Base-by-base conservation (phyloP, 2,329 filamentous ascomycete species). In the Aspergillus unguis region DNA sequence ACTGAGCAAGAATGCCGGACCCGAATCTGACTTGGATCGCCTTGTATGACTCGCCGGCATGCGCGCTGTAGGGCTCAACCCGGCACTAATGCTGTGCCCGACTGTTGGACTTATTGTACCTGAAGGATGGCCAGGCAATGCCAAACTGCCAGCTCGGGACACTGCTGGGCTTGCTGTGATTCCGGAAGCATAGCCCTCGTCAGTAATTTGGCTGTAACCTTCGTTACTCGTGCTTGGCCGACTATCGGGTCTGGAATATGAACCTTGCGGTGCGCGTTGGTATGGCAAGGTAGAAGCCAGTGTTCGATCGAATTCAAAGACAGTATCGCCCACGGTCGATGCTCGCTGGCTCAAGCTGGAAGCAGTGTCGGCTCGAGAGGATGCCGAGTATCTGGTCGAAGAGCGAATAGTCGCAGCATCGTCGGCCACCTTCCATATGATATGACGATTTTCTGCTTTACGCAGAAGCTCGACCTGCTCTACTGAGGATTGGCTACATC, bases 381-480 rank as follows among this genome's bases (percentile, higher is more conserved):
- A 17, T 17, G 17, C 54, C 26, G 62, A 55, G 35, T 59, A 56
- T 53, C 65, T 66, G 33, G 54, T 62, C 11, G 60, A 61, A 23
- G 61, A 64, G 29, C 66, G 64, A 43, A 73, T 57, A 2, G 70
- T 71, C 17, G 61, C 63, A 17, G 70, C 69, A 52, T 73, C 70
- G 50, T 71, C 66, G n/a, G 62, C 66, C 26, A 71, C 65, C 52
- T 64, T 68, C 44, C 65, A 58, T 26, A 73, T 68, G 4, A 72
- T 69, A 23, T 58, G 59, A 42, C 66, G 65, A 40, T 62, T 72
- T 48, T 67, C 63, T 6, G 63, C 62, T 48, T 58, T 60, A 31
- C 67, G 63, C 8, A 74, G 61, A 6, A 72, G 55, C 27, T 65
- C 62, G 26, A 67, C 52, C 56, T 73, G 71, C 47, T 72, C 70